These are phyloP conservation scores for Beauveria brongniartii DNA, from an alignment of 2,329 filamentous ascomycete genomes.

Conservation along the genomic window DNA sequence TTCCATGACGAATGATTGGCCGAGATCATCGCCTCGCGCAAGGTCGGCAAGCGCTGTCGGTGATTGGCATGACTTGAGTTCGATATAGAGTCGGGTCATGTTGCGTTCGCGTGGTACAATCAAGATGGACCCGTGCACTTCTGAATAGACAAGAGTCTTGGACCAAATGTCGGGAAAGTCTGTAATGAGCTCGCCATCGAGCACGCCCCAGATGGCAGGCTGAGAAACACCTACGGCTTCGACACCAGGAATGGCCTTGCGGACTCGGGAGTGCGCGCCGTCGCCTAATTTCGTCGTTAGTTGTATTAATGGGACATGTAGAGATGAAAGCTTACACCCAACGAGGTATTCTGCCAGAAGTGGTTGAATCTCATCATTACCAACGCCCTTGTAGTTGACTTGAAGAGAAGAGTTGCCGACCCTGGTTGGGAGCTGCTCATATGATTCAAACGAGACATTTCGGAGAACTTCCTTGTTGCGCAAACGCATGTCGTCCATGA, in stretches of 20 bases:
- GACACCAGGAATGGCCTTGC: slow-evolving; percentile 51
- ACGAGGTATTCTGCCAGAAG: slow-evolving; percentile 57
- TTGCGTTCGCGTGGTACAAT: slow-evolving; percentile 66
- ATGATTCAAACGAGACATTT: slow-evolving; percentile 56
- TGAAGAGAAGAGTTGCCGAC: slow-evolving; percentile 33
- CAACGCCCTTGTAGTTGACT: slow-evolving; percentile 43
- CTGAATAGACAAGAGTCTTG: slow-evolving; percentile 61
- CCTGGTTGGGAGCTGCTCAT: slow-evolving; percentile 36
- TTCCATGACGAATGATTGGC: slow-evolving; percentile 63
- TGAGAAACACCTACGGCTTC: slow-evolving; percentile 49
- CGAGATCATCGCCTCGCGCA: slow-evolving; percentile 27
- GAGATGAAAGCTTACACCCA: slow-evolving; percentile 43
- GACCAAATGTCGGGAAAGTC: slow-evolving; percentile 70
- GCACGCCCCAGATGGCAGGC: slow-evolving; percentile 57
- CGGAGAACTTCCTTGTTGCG: slow-evolving; percentile 55
- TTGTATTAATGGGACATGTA: neutral
- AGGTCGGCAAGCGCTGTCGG: slow-evolving; percentile 29
- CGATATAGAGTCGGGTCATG: slow-evolving; percentile 58
- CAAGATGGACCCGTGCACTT: slow-evolving; percentile 60
- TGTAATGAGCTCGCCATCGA: slow-evolving; percentile 63
- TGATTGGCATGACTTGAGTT: slow-evolving; percentile 38
- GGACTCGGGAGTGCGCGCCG: slow-evolving; percentile 63
- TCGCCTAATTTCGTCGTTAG: slow-evolving; percentile 39
- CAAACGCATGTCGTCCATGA: slow-evolving; percentile 60
- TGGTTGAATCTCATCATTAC: slow-evolving; percentile 40